Base-by-base conservation (phyloP, 2,329 filamentous ascomycete species). In the Pseudogymnoascus sp. region DNA sequence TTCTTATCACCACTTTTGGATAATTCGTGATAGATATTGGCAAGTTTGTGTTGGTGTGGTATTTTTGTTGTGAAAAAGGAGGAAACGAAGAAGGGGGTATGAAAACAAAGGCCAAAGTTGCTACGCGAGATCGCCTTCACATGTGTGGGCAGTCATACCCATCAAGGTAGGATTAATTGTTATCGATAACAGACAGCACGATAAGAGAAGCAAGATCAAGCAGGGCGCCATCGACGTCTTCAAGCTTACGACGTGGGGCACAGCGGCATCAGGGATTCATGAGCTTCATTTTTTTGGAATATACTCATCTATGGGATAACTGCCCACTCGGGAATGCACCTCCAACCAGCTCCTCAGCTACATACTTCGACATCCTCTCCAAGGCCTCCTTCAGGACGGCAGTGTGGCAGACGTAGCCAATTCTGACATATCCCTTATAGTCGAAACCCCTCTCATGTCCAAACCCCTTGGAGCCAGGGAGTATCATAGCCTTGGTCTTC, bases 391-490 rank as follows among this genome's bases (percentile, higher is more conserved):
- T 78, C 61, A 96, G 70, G n/a, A 90, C 81, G 12, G 85, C 80
- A 0, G 89, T 92, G 68, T 88, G 81, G 70, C 85, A 87, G 1
- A 87, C 89, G 75, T 89, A 95, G 0, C 91, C 90, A 66, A 96
- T 82, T 64, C 91, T 81, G 22, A 96, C 87, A 74, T 85, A 93
- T 2, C 91, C 91, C 68, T 82, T 80, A 70, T 90, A 93, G 53
- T 90, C 86, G 40, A 80, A 71, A 11, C 78, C 79, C 3, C 78
- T 74, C 11, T 61, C 35, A 10, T 61, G 35, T 0, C 91, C 91
- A 73, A 96, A 96, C 68, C 88, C 91, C 43, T 79, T 81, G 56
- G 84, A 85, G 0, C 89, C 91, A 0, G 91, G 91, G 8, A 91
- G 78, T 64, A 95, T 79, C 79, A 95, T 80, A 5, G 92, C 88